Conservation (phyloP, 2,329 filamentous ascomycete genomes). For the Aureobasidium sp. region DNA sequence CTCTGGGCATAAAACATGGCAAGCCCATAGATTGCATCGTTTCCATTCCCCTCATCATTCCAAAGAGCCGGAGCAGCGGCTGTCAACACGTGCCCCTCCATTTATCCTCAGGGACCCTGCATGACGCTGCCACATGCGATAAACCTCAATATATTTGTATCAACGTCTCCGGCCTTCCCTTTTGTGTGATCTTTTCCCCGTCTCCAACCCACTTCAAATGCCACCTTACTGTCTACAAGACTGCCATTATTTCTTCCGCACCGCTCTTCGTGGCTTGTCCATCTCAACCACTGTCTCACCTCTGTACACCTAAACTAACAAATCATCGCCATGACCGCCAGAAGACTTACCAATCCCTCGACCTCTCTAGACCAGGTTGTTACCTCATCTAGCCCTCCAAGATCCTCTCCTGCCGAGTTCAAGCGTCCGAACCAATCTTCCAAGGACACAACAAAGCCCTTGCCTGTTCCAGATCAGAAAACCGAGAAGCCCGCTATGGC, state of each 20-base stretch:
- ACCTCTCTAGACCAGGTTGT: conserved; percentile 67
- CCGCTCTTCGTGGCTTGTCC: conserved; percentile 76
- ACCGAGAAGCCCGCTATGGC: conserved; percentile 46
- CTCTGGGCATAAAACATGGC: not conserved
- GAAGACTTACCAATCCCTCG: conserved; percentile 59
- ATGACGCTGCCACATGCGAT: conserved; percentile 11
- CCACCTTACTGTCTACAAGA: conserved; percentile 76
- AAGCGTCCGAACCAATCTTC: conserved; percentile 44
- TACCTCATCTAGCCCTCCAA: conserved; percentile 33
- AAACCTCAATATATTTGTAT: not conserved
- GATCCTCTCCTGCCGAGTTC: conserved; percentile 33
- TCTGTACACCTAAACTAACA: conserved; percentile 57
- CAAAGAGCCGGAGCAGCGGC: conserved; percentile 4
- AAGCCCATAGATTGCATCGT: not conserved
- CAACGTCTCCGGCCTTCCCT: not conserved
- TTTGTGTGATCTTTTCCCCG: not conserved
- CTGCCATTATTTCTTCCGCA: conserved; percentile 91
- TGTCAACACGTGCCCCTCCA: conserved; percentile 11
- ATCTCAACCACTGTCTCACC: conserved; percentile 73
- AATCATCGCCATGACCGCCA: conserved; percentile 53
- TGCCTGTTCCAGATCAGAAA: conserved; percentile 40
- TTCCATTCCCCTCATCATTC: conserved; percentile 8
- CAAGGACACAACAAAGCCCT: conserved; percentile 47
- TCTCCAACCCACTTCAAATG: conserved; percentile 44
- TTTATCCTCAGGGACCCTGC: conserved; percentile 10